Evolutionary conservation across 306 rosid species (phyloP), one percentile per base, ranked within the genome.

Genomic region (Ammopiptanthus mongolicus): DNA sequence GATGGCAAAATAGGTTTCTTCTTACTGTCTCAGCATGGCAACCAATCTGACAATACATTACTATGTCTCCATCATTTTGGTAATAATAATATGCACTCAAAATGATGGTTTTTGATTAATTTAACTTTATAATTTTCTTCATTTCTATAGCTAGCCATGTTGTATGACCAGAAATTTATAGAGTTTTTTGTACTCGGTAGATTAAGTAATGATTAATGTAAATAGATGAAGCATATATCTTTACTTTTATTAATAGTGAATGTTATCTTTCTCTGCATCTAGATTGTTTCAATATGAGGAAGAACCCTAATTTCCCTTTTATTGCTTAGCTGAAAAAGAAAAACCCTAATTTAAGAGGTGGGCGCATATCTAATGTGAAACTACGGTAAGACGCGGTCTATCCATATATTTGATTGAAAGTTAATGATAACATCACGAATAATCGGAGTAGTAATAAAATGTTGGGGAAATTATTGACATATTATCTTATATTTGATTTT

Each of bases 1-100:
- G 89, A 12, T 90, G 96, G 96, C 96, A 90, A 72, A 80, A 90
- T 61, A 87, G 96, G 79, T 61, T 77, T 81, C 84, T 90, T 66
- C 90, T 86, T 21, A 86, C 88, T 0, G 88, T 85, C 25, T 86
- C 96, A 11, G 85, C 87, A 78, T 90, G 96, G 96, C 75, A 81
- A n/a, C 73, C 85, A 76, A 34, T 61, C 15, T 44, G 82, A 82
- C 44, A 29, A 57, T n/a, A 31, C 3, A 29, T 6, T 1, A 6
- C 36, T 56, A 68, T 22, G 21, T n/a, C n/a, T 63, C 41, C 71
- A 83, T 83, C 71, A 42, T 69, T 78, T 74, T 74, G 63, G n/a
- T n/a, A n/a, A 75, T 62, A 37, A 59, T 74, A 47, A 28, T 25
- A 53, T 61, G 29, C 41, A 6, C 59, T 48, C 60, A 57, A 25